phyloP scores from a whole-genome alignment of 2,329 filamentous ascomycete genomes.

The Microsporum audouinii region DNA sequence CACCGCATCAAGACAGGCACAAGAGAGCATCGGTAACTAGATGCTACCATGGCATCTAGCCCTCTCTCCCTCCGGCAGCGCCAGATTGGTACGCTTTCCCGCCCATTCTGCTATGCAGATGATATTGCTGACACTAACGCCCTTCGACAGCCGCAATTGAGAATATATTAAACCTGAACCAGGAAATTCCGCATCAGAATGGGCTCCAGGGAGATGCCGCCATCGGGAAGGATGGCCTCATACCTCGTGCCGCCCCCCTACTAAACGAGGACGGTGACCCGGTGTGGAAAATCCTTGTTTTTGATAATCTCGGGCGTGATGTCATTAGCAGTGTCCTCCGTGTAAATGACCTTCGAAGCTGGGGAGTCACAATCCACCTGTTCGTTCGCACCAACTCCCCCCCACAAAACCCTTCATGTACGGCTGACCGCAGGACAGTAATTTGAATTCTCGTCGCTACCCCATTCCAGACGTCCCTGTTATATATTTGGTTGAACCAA shows the following conservation, averaged over 20 bases:
- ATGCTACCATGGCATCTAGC: conserved; percentile 42
- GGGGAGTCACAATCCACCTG: conserved; percentile 97
- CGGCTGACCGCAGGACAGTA: conserved; percentile 40
- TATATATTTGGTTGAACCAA: conserved; percentile 92
- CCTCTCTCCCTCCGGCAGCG: conserved; percentile 55
- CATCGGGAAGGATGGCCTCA: conserved; percentile 46
- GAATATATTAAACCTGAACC: conserved; percentile 91
- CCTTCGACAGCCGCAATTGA: conserved; percentile 64
- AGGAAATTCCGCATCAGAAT: conserved; percentile 47
- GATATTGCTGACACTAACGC: not conserved
- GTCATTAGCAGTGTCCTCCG: conserved; percentile 93
- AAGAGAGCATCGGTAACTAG: not conserved
- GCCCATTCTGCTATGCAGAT: not conserved
- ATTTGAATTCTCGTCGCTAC: conserved; percentile 69
- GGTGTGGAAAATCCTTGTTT: conserved; percentile 95
- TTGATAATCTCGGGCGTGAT: conserved; percentile 83
- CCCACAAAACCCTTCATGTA: not conserved
- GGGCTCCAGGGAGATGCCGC: conserved; percentile 38
- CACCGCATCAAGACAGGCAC: not conserved
- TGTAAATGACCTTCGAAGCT: conserved; percentile 81
- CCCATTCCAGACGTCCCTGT: conserved; percentile 93
- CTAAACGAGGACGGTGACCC: conserved; percentile 79
- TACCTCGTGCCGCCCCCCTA: conserved; percentile 63
- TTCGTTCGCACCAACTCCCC: conserved; percentile 32
- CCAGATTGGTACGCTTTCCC: conserved; percentile 51